Percentiles rank a stretch among this genome's conserved stretches.
Evolutionary conservation across 179 eudicot species (phyloP).

Genomic region (Beta lomatogona): DNA sequence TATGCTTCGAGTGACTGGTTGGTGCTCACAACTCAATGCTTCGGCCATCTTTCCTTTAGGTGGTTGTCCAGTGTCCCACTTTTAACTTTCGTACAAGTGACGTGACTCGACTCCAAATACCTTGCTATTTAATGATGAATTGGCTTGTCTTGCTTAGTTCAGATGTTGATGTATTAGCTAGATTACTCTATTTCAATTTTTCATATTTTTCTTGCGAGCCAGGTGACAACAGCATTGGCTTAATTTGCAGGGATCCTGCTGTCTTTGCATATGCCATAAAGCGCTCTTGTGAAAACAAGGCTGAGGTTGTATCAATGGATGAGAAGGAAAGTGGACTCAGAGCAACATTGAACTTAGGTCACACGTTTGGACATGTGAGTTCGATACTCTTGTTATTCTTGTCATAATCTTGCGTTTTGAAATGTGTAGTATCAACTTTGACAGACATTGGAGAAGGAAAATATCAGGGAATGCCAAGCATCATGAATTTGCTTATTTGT

Average conservation of each 20-base stretch:
- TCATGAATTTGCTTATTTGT: background rate
- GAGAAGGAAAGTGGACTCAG: conserved; percentile 95
- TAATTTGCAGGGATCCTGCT: conserved; percentile 69
- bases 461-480: background rate
- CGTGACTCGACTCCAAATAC: background rate
- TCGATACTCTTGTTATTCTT: background rate
- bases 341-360: conserved; percentile 96
- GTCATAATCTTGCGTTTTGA: background rate
- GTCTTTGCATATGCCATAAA: conserved; percentile 91
- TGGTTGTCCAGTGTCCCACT: too few relatives aligned
- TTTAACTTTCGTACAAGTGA: too few relatives aligned
- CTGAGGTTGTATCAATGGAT: conserved; percentile 92
- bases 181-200: background rate
- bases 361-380: conserved; percentile 98
- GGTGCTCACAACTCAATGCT: too few relatives aligned
- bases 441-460: background rate
- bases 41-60: too few relatives aligned
- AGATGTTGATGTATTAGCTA: too few relatives aligned
- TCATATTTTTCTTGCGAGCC: background rate
- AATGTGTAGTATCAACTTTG: background rate
- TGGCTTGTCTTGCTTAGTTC: too few relatives aligned
- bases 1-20: too few relatives aligned
- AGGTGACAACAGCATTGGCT: background rate
- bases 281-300: conserved; percentile 98
- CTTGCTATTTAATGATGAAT: too few relatives aligned